Percentiles rank a stretch among this genome's conserved stretches.
Conservation (phyloP, 2,329 filamentous ascomycete species). For the Neurospora crassa region DNA sequence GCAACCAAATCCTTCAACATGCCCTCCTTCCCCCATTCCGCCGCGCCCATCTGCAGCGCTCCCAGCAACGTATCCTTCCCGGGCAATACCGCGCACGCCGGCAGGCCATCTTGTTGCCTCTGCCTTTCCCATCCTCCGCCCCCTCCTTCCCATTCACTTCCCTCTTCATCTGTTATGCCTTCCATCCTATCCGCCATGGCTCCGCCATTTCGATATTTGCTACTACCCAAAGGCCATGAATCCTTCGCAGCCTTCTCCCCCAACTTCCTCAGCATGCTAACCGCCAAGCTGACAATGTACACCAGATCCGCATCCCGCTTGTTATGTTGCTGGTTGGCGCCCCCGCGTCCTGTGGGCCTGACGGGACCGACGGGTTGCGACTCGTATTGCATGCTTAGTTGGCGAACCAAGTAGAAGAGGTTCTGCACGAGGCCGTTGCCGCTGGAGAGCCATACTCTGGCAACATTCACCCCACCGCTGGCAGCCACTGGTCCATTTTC, state of each 20-base stretch:
- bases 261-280: slow-evolving; percentile 58
- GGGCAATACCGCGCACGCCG: slow-evolving; percentile 40
- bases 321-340: slow-evolving; percentile 16
- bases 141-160: background rate
- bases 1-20: slow-evolving; percentile 60
- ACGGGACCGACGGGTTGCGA: slow-evolving; percentile 30
- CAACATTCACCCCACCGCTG: slow-evolving; percentile 42
- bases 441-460: slow-evolving; percentile 72
- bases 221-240: slow-evolving; percentile 29
- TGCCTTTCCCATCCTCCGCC: background rate
- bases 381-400: slow-evolving; percentile 57
- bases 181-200: background rate
- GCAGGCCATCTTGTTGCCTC: background rate
- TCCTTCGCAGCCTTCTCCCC: slow-evolving; percentile 54
- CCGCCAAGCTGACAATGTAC: slow-evolving; percentile 58
- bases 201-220: slow-evolving; percentile 41
- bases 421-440: slow-evolving; percentile 77
- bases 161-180: background rate
- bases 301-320: slow-evolving; percentile 42
- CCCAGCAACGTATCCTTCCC: slow-evolving; percentile 58
- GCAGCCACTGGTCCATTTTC: slow-evolving; percentile 67
- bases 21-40: slow-evolving; percentile 52
- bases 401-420: slow-evolving; percentile 64
- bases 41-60: slow-evolving; percentile 54
- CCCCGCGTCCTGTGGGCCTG: slow-evolving; percentile 21